Conservation (phyloP, 1,284 basidiomycete species). For the Mycena sp. region DNA sequence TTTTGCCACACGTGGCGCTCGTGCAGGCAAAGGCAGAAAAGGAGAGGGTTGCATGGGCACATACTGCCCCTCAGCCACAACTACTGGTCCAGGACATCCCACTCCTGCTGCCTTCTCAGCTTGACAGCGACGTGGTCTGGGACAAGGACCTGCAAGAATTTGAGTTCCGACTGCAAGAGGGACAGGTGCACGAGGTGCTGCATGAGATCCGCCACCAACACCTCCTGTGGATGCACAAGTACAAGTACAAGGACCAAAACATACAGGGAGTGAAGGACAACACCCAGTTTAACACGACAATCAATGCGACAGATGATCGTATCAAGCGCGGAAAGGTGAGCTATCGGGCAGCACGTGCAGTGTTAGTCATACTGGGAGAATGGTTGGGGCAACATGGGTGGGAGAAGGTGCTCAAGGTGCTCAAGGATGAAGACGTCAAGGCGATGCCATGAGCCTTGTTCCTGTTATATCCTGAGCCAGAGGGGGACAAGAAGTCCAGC, state of each 20-base stretch:
- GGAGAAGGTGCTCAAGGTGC: not conserved
- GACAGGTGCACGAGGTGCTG: slow-evolving; percentile 7
- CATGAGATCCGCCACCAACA: slow-evolving; percentile 10
- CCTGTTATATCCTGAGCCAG: no score
- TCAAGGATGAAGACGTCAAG: slow-evolving; percentile 1
- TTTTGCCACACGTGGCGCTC: slow-evolving; percentile 13
- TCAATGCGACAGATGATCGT: not conserved
- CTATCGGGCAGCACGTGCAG: not conserved
- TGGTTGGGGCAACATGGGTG: not conserved
- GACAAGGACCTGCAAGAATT: not conserved
- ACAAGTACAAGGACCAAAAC: slow-evolving; percentile 11
- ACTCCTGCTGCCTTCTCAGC: slow-evolving; percentile 1
- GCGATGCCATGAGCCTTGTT: slow-evolving; percentile 1
- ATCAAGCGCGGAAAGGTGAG: not conserved
- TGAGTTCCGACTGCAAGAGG: slow-evolving; percentile 2
- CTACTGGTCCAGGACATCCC: slow-evolving; percentile 9
- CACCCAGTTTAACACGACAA: not conserved
- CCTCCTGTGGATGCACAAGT: slow-evolving; percentile 6
- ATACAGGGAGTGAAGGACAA: not conserved
- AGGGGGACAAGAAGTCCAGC: no score
- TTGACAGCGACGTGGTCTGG: not conserved
- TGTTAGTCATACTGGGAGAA: not conserved
- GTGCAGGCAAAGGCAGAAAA: not conserved
- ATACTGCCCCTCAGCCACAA: not conserved
- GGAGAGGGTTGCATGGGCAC: not conserved